Evolutionary conservation across 2,329 filamentous ascomycete genomes (phyloP).

Genomic region (Talaromyces piceae): DNA sequence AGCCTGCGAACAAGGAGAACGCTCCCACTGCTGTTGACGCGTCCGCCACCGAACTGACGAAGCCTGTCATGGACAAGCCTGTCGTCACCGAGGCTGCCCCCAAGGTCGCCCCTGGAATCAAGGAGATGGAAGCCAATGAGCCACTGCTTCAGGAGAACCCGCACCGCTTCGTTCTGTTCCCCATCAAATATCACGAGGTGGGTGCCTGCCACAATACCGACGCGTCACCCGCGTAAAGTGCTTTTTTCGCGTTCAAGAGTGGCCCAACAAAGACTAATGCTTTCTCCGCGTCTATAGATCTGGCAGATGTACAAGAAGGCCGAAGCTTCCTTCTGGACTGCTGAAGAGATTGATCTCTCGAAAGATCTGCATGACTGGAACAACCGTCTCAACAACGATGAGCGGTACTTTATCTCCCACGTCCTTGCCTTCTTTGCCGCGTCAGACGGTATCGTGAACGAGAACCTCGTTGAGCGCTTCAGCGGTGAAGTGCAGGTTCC

Average conservation of each 20-base stretch:
- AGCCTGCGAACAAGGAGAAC: constrained; percentile 74
- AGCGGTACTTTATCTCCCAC: constrained; percentile 97
- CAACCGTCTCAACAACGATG: constrained; percentile 91
- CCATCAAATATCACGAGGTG: constrained; percentile 99
- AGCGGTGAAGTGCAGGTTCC: constrained; percentile 93
- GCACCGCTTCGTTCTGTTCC: constrained; percentile 93
- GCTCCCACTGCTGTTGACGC: constrained; percentile 47
- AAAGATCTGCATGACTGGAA: constrained; percentile 99
- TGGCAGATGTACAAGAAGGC: constrained; percentile 99
- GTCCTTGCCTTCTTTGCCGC: constrained; percentile 98
- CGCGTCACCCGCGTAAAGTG: constrained; percentile 66
- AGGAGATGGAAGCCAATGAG: constrained; percentile 70
- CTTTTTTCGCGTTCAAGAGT: constrained; percentile 15
- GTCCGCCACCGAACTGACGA: constrained; percentile 50
- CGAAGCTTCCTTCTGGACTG: constrained; percentile 99
- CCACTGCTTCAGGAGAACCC: constrained; percentile 93
- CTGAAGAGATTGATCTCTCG: constrained; percentile 97
- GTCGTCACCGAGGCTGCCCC: constrained; percentile 27
- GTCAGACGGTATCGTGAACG: constrained; percentile 98
- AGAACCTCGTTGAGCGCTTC: constrained; percentile 98
- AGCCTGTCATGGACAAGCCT: constrained; percentile 43
- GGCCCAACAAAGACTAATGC: constrained; percentile 31
- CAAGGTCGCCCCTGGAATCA: constrained; percentile 46
- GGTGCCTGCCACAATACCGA: constrained; percentile 42
- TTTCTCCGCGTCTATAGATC: constrained; percentile 56